These are phyloP conservation scores for Tylopilus vinaceipallidus DNA, from an alignment of 768 basidiomycete genomes.

Conservation along the genomic window DNA sequence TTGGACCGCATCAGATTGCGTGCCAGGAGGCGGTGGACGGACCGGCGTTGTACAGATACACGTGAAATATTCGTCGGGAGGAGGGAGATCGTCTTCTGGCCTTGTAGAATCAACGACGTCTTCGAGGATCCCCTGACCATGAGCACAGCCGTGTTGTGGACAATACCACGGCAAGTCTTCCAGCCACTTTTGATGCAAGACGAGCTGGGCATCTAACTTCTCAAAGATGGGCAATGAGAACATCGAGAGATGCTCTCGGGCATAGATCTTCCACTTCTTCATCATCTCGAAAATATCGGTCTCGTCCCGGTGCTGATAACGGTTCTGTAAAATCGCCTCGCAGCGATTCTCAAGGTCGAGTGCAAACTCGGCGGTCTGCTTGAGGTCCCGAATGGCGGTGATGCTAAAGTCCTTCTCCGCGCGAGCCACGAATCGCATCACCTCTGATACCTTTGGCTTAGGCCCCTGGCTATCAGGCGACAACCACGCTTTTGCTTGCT, in stretches of 20 bases:
- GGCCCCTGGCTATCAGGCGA: slow-evolving; percentile 50
- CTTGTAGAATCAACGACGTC: slow-evolving; percentile 76
- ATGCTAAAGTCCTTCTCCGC: slow-evolving; percentile 80
- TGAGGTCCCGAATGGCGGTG: slow-evolving; percentile 59
- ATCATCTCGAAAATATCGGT: slow-evolving; percentile 73
- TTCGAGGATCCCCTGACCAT: slow-evolving; percentile 62
- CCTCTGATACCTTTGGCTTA: slow-evolving; percentile 67
- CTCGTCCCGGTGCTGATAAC: slow-evolving; percentile 52
- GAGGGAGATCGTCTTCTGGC: slow-evolving; percentile 77
- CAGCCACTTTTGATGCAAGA: slow-evolving; percentile 67
- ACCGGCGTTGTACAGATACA: slow-evolving; percentile 81
- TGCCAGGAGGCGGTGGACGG: slow-evolving; percentile 73
- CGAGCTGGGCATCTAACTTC: slow-evolving; percentile 66
- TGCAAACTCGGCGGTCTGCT: slow-evolving; percentile 73
- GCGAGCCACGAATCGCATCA: slow-evolving; percentile 61
- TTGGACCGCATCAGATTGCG: slow-evolving; percentile 80
- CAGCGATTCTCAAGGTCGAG: slow-evolving; percentile 73
- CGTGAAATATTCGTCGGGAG: slow-evolving; percentile 77
- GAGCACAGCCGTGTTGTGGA: slow-evolving; percentile 58
- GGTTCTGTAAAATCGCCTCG: slow-evolving; percentile 67
- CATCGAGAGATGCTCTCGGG: slow-evolving; percentile 66
- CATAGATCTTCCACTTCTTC: slow-evolving; percentile 70
- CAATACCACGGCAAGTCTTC: slow-evolving; percentile 80
- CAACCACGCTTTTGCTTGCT: slow-evolving; percentile 72
- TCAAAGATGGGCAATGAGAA: slow-evolving; percentile 74